These are phyloP conservation scores for Priceomyces fermenticarens DNA, from an alignment of 805 yeast genomes.

Conservation along the genomic window DNA sequence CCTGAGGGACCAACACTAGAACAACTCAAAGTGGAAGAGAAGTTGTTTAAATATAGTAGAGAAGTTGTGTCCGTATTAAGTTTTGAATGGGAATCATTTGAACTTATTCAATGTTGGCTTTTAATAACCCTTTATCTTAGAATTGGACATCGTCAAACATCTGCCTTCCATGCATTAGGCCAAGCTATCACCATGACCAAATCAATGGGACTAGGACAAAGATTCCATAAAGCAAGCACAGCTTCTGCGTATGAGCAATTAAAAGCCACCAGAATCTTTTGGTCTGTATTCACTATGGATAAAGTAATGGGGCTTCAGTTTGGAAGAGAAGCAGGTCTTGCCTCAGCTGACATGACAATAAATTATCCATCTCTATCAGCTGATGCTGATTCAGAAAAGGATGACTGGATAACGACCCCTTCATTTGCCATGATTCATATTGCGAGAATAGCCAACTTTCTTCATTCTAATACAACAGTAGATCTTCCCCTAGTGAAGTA, in stretches of 20 bases:
- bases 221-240: slow-evolving; percentile 12
- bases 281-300: slow-evolving; percentile 55
- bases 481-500: slow-evolving; percentile 23
- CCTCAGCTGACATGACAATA: slow-evolving; percentile 35
- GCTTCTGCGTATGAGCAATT: slow-evolving; percentile 38
- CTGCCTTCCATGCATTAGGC: slow-evolving; percentile 29
- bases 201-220: slow-evolving; percentile 34
- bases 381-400: slow-evolving; percentile 27
- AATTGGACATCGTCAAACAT: slow-evolving; percentile 36
- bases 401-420: slow-evolving; percentile 49
- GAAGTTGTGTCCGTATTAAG: slow-evolving; percentile 28
- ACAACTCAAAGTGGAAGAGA: slow-evolving; percentile 27
- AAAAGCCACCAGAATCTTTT: slow-evolving; percentile 52
- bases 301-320: slow-evolving; percentile 50
- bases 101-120: slow-evolving; percentile 41
- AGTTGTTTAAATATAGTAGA: slow-evolving; percentile 32
- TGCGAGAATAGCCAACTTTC: slow-evolving; percentile 35
- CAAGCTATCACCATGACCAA: slow-evolving; percentile 35
- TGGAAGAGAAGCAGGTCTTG: slow-evolving; percentile 42
- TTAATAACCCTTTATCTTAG: slow-evolving; percentile 35
- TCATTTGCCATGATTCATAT: slow-evolving; percentile 45
- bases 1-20: slow-evolving; percentile 26
- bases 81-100: slow-evolving; percentile 43
- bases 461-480: slow-evolving; percentile 29
- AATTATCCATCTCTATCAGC: slow-evolving; percentile 28